Percentiles rank a stretch among this genome's conserved stretches.
These are phyloP conservation scores for Aureobasidium sp. DNA, from an alignment of 2,329 filamentous ascomycete genomes.

Conservation along the genomic window DNA sequence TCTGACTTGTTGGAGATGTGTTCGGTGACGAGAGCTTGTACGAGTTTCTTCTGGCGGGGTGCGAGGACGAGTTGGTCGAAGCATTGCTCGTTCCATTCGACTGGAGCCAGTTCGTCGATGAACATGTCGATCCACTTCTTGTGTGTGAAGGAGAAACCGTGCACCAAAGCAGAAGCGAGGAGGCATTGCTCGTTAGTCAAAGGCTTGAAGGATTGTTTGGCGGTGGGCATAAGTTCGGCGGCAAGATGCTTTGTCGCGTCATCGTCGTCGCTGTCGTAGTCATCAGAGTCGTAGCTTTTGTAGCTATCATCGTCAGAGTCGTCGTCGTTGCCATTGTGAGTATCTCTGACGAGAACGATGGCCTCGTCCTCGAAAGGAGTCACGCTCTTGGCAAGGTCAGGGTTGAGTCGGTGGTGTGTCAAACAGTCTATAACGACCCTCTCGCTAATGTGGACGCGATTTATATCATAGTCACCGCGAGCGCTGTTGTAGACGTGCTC, in stretches of 20 bases:
- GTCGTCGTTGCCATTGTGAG: neutral
- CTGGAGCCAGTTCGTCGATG: slow-evolving; percentile 23
- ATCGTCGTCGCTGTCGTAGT: neutral
- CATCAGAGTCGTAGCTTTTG: neutral
- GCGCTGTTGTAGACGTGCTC: slow-evolving; percentile 10
- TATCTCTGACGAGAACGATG: neutral
- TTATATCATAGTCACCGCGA: slow-evolving; percentile 11
- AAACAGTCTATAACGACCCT: slow-evolving; percentile 23
- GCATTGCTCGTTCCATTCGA: slow-evolving; percentile 23
- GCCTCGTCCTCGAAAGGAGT: slow-evolving; percentile 15
- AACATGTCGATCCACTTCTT: slow-evolving; percentile 30
- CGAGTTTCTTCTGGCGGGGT: slow-evolving; percentile 23
- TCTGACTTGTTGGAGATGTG: slow-evolving; percentile 19
- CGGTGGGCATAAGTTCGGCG: slow-evolving; percentile 15
- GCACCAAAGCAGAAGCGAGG: slow-evolving; percentile 23
- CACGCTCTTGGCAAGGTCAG: slow-evolving; percentile 19
- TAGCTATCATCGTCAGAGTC: neutral
- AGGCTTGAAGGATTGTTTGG: slow-evolving; percentile 12
- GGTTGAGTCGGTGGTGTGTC: slow-evolving; percentile 22
- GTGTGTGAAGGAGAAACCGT: slow-evolving; percentile 26
- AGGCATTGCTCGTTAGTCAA: slow-evolving; percentile 20
- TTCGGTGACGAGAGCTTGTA: slow-evolving; percentile 25
- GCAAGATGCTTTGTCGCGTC: neutral
- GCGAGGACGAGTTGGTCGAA: slow-evolving; percentile 26
- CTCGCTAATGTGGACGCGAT: slow-evolving; percentile 20